Percentiles rank a stretch among this genome's conserved stretches.
Evolutionary conservation across 1,284 basidiomycete genomes (phyloP).

Genomic region (Bjerkandera adusta): DNA sequence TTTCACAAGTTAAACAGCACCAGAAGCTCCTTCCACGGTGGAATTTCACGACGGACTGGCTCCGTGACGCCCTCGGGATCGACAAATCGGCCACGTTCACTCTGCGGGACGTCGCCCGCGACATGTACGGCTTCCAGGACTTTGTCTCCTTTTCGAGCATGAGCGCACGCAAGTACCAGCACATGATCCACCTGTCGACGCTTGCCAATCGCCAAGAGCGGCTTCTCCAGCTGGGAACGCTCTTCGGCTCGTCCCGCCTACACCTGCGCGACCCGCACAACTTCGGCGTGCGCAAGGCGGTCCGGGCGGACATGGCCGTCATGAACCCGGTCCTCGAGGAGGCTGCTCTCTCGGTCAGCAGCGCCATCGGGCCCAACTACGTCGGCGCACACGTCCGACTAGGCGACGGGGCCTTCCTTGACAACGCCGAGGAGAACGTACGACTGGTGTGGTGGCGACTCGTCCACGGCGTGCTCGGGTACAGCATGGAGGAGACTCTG

Average conservation of each 20-base stretch:
- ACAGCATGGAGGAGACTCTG: slow-evolving; percentile 36
- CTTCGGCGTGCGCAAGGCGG: slow-evolving; percentile 37
- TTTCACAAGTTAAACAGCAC: slow-evolving; percentile 32
- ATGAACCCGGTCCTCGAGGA: slow-evolving; percentile 43
- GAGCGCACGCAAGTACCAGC: slow-evolving; percentile 34
- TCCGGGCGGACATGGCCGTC: slow-evolving; percentile 55
- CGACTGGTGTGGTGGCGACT: slow-evolving; percentile 56
- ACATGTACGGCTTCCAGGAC: slow-evolving; percentile 69
- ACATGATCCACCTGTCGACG: slow-evolving; percentile 42
- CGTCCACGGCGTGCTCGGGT: slow-evolving; percentile 41
- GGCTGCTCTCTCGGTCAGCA: slow-evolving; percentile 40
- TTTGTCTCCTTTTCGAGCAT: slow-evolving; percentile 29
- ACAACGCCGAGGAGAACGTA: slow-evolving; percentile 38
- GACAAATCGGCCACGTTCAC: slow-evolving; percentile 39
- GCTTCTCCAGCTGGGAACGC: slow-evolving; percentile 61
- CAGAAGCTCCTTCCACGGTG: slow-evolving; percentile 45
- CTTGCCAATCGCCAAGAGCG: slow-evolving; percentile 39
- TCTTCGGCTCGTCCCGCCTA: slow-evolving; percentile 69
- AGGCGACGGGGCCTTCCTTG: slow-evolving; percentile 61
- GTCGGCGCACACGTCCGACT: slow-evolving; percentile 66
- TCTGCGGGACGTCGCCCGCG: slow-evolving; percentile 52
- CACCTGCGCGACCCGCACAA: slow-evolving; percentile 42
- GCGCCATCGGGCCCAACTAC: slow-evolving; percentile 49
- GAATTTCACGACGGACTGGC: slow-evolving; percentile 49
- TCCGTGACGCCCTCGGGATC: slow-evolving; percentile 39